Evolutionary conservation across 495 filamentous ascomycete genomes (phyloP).

Genomic region (Podospora australis): DNA sequence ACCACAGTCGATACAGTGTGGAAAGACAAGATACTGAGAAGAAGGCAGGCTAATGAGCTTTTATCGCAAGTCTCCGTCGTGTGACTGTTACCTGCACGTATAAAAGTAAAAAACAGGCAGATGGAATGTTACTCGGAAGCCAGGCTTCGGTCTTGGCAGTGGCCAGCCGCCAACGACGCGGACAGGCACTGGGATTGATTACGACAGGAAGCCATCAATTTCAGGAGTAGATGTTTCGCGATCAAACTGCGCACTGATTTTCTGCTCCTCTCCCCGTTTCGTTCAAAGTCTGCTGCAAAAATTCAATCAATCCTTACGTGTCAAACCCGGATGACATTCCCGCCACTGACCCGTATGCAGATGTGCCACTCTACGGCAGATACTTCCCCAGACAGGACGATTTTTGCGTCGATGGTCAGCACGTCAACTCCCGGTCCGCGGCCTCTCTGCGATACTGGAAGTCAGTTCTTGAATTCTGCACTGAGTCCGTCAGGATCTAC

Average conservation of each 20-base stretch:
- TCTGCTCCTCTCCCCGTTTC: background rate
- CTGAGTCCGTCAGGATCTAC: conserved; percentile 28
- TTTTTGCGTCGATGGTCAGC: conserved; percentile 5
- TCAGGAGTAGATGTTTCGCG: background rate
- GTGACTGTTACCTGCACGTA: background rate
- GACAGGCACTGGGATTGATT: too few relatives aligned
- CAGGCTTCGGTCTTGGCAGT: too few relatives aligned
- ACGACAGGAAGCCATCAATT: too few relatives aligned
- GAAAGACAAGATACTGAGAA: too few relatives aligned
- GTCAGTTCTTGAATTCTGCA: conserved; percentile 30
- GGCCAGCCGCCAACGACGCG: too few relatives aligned
- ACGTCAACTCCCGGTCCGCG: conserved; percentile 27
- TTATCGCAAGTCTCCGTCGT: background rate
- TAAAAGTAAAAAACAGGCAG: background rate
- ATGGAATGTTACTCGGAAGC: background rate
- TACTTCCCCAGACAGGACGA: background rate
- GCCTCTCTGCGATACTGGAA: conserved; percentile 35
- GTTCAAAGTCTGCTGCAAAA: background rate
- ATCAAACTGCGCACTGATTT: background rate
- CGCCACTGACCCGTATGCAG: background rate
- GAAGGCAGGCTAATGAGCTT: too few relatives aligned
- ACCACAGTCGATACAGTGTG: too few relatives aligned
- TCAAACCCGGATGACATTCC: conserved; percentile 1
- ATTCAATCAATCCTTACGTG: background rate
- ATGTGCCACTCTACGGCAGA: conserved; percentile 1